These are phyloP conservation scores for Candida cerambycidarum DNA, from an alignment of 805 yeast species.

Conservation along the genomic window DNA sequence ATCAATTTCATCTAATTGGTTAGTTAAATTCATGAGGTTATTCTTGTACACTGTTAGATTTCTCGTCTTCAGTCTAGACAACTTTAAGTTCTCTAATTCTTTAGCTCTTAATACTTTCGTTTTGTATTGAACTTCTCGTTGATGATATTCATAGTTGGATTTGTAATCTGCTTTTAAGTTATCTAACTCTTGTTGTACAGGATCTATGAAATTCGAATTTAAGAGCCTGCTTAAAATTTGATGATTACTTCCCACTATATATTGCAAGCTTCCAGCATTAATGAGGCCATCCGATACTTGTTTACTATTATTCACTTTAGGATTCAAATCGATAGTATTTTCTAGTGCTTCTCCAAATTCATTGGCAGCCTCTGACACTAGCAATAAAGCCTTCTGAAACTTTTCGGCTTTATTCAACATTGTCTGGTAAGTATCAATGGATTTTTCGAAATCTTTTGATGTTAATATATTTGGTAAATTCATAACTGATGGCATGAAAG, in stretches of 20 bases:
- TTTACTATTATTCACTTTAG: slow-evolving; percentile 25
- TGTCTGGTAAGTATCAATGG: slow-evolving; percentile 48
- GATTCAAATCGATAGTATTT: slow-evolving; percentile 26
- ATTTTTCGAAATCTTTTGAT: slow-evolving; percentile 54
- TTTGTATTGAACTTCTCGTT: slow-evolving; percentile 50
- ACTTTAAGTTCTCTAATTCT: slow-evolving; percentile 59
- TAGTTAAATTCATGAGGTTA: slow-evolving; percentile 65
- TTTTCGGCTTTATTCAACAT: slow-evolving; percentile 47
- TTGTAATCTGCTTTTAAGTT: slow-evolving; percentile 45
- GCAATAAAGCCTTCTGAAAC: slow-evolving; percentile 47
- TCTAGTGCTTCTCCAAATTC: slow-evolving; percentile 73
- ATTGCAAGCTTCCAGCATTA: slow-evolving; percentile 76
- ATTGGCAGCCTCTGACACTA: slow-evolving; percentile 60
- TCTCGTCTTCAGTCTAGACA: slow-evolving; percentile 60
- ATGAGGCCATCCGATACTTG: slow-evolving; percentile 57
- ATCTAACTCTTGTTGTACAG: slow-evolving; percentile 46
- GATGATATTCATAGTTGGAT: slow-evolving; percentile 53
- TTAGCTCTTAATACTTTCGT: slow-evolving; percentile 53
- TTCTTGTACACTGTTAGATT: slow-evolving; percentile 67
- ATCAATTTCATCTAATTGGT: slow-evolving; percentile 78
- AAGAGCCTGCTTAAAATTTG: slow-evolving; percentile 63
- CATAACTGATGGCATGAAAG: slow-evolving; percentile 51
- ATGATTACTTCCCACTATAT: slow-evolving; percentile 73
- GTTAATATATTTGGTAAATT: slow-evolving; percentile 65
- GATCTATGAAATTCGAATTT: slow-evolving; percentile 53